Base-by-base conservation (phyloP, 768 basidiomycete genomes). In the Tylopilus vinaceipallidus region DNA sequence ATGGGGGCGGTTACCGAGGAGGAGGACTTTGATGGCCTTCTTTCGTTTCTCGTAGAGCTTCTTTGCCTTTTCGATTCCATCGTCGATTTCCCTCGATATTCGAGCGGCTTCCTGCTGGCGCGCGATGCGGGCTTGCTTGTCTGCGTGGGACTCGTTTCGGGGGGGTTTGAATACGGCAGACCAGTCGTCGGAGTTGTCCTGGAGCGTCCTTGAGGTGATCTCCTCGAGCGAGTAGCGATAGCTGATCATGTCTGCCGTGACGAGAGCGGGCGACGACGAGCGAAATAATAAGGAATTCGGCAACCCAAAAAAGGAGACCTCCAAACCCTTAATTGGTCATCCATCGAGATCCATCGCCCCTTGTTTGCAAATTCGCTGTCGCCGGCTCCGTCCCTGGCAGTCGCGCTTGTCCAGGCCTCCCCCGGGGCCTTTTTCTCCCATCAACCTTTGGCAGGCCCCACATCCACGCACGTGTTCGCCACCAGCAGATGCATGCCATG, bases 41-140 rank as follows among this genome's bases (percentile, higher is more conserved):
- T 66, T 66, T n/a, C 65, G 57, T 29, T 49, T 59, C 3, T 66
- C 65, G 6, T 42, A 17, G 0, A 36, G 35, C 34, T 64, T 66
- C 32, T 48, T 54, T 0, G 65, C 54, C 29, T 49, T 55, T 49
- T 68, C 57, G 47, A 68, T 68, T 0, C 46, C 53, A 24, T 68
- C 64, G 39, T 66, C 65, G n/a, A 66, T 66, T 17, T 66, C 65
- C 0, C 39, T 49, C 0, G 65, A 66, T 14, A 68, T 29, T 1
- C 59, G 27, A 0, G 54, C n/a, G 0, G 65, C 64, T 3, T 66
- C 65, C 1, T 62, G 64, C 16, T 68, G 65, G 1, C 37, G 40
- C 0, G 42, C 47, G 22, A 68, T 44, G 16, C 65, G 51, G 0
- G 32, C 24, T 0, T 35, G 43, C 6, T 20, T 57, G 0, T 66